These are phyloP conservation scores for Thyridium curvatum DNA, from an alignment of 2,329 filamentous ascomycete species.

Conservation along the genomic window DNA sequence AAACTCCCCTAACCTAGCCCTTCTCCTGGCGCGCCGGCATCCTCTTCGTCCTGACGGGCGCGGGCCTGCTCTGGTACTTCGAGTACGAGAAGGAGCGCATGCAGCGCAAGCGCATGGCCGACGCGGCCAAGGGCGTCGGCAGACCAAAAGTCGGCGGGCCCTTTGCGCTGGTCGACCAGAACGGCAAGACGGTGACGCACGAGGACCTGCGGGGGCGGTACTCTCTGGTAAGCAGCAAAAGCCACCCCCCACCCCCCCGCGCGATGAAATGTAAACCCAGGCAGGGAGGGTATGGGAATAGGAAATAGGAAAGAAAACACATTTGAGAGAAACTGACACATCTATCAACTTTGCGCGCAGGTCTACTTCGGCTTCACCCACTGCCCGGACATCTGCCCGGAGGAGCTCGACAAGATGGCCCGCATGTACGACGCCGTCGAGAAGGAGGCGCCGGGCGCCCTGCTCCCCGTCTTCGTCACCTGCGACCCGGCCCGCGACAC, in stretches of 20 bases:
- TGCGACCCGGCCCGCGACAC: constrained; percentile 92
- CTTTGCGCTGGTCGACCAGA: constrained; percentile 76
- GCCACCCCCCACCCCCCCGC: background rate
- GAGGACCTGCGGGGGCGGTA: constrained; percentile 84
- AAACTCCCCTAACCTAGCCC: constrained; percentile 47
- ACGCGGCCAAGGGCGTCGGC: constrained; percentile 88
- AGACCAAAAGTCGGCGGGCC: constrained; percentile 87
- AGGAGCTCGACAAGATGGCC: constrained; percentile 99
- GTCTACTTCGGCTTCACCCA: constrained; percentile 98
- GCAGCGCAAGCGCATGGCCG: constrained; percentile 80
- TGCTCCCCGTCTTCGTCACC: constrained; percentile 85
- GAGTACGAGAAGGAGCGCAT: constrained; percentile 88
- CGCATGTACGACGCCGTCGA: constrained; percentile 75
- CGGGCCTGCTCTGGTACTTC: constrained; percentile 81
- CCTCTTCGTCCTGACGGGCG: constrained; percentile 76
- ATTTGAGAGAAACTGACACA: background rate
- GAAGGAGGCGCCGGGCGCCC: constrained; percentile 38
- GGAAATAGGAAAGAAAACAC: background rate
- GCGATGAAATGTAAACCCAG: background rate
- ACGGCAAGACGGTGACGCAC: constrained; percentile 71
- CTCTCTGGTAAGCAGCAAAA: constrained; percentile 54
- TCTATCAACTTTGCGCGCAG: constrained; percentile 31
- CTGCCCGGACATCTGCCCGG: constrained; percentile 97
- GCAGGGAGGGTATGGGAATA: no score
- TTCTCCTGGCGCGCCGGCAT: constrained; percentile 90